Evolutionary conservation across 768 basidiomycete species (phyloP), one percentile per base, ranked within the genome.

Genomic region (Rhizopogon sp.): DNA sequence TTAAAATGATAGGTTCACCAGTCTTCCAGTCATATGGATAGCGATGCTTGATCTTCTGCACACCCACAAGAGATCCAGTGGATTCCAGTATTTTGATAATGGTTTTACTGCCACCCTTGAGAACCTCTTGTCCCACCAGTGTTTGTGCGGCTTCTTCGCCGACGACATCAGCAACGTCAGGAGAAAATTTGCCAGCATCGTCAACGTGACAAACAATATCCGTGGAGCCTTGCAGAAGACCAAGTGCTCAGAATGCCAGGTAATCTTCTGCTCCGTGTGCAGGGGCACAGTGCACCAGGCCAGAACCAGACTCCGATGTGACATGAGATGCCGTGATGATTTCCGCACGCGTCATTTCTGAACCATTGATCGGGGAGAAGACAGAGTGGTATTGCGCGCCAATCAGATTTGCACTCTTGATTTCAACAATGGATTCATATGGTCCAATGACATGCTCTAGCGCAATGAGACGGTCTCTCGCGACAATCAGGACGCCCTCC

Each of bases 11-110:
- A 0, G 96, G 95, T 63, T 92, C 76, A 59, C 93, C 84, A 5
- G 96, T 96, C 70, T 91, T 89, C 95, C 96, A 98, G 63, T 99
- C 96, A 66, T 94, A 95, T 0, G 96, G 94, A 65, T 97, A 99
- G 49, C 85, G 82, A 71, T 98, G 96, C 62, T 82, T 85, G 62
- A 91, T 80, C 60, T 77, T 77, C 66, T 90, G 78, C 50, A 88
- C 73, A 61, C 82, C 85, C 41, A 91, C 65, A 14, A 98, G 73
- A 1, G 66, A 56, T 5, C 74, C 81, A 1, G 73, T 74, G n/a
- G 73, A 64, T 17, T 78, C 68, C 47, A 98, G 68, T 8, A 94
- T 63, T 39, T 76, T 71, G 7, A 93, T 78, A 43, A 96, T 75
- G 16, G 77, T 79, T 56, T 79, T 81, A 5, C 81, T 82, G 0